phyloP scores from a whole-genome alignment of 257 asterid species.

The Linderniella brevidens region DNA sequence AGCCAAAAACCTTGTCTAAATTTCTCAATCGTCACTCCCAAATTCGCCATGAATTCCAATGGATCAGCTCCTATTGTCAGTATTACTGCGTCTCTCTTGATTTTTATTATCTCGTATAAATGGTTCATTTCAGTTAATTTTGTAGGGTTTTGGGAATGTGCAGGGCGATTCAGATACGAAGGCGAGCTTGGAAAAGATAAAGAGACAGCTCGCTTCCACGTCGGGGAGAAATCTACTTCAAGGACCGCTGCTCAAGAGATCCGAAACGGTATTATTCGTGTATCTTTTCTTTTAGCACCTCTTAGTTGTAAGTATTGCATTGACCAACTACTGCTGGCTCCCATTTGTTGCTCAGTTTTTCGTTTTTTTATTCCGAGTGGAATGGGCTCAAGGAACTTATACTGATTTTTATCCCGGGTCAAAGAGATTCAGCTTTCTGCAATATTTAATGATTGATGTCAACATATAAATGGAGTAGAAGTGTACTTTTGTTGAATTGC shows the following conservation, averaged over 20 bases:
- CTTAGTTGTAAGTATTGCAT: too few relatives aligned
- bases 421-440: too few relatives aligned
- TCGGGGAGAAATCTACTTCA: conserved; percentile 88
- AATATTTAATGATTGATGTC: too few relatives aligned
- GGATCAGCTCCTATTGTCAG: background rate
- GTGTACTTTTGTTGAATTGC: too few relatives aligned
- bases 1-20: background rate
- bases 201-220: conserved; percentile 84
- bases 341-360: conserved; percentile 1
- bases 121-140: background rate
- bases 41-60: background rate
- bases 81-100: background rate
- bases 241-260: conserved; percentile 95
- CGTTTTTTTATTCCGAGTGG: too few relatives aligned
- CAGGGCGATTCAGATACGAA: conserved; percentile 73
- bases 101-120: background rate
- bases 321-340: background rate
- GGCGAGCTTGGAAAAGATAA: conserved; percentile 96
- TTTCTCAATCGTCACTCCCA: background rate
- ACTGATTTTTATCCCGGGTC: too few relatives aligned
- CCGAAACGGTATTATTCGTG: conserved; percentile 58
- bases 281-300: too few relatives aligned
- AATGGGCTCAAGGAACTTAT: too few relatives aligned
- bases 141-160: background rate
- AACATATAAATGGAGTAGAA: too few relatives aligned